phyloP scores from a whole-genome alignment of 192 early-diverging fungal species.

The Coemansia sp. region DNA sequence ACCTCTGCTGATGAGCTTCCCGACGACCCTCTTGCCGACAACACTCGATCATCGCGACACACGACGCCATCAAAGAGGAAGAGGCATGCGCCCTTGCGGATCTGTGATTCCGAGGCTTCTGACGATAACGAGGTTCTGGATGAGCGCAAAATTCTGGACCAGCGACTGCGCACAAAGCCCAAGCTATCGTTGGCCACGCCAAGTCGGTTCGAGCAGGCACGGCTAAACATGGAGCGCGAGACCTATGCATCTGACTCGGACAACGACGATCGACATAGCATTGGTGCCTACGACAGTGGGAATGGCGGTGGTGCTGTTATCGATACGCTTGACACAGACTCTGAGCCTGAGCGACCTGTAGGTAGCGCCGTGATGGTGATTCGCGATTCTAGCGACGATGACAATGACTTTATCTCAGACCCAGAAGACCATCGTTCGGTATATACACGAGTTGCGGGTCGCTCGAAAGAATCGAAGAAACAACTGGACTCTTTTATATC shows the following conservation, averaged over 20 bases:
- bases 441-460: background rate
- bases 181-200: background rate
- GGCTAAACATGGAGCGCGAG: slow-evolving; percentile 11
- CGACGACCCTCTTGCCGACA: slow-evolving; percentile 22
- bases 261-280: slow-evolving; percentile 6
- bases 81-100: background rate
- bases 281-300: background rate
- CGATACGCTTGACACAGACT: slow-evolving; percentile 43
- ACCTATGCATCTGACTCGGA: slow-evolving; percentile 30
- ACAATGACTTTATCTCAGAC: slow-evolving; percentile 38
- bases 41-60: background rate
- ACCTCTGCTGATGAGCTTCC: slow-evolving; percentile 26
- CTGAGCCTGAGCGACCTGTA: slow-evolving; percentile 19
- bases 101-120: slow-evolving; percentile 37
- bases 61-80: background rate
- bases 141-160: slow-evolving; percentile 17
- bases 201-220: slow-evolving; percentile 39
- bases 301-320: background rate
- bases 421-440: slow-evolving; percentile 19
- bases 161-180: slow-evolving; percentile 35
- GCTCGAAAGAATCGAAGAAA: background rate
- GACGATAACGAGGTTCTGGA: slow-evolving; percentile 34
- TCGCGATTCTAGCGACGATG: slow-evolving; percentile 46
- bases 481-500: slow-evolving; percentile 23
- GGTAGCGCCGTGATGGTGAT: slow-evolving; percentile 34